Evolutionary conservation across 2,329 filamentous ascomycete species (phyloP).

Genomic region (Colletotrichum siamense): DNA sequence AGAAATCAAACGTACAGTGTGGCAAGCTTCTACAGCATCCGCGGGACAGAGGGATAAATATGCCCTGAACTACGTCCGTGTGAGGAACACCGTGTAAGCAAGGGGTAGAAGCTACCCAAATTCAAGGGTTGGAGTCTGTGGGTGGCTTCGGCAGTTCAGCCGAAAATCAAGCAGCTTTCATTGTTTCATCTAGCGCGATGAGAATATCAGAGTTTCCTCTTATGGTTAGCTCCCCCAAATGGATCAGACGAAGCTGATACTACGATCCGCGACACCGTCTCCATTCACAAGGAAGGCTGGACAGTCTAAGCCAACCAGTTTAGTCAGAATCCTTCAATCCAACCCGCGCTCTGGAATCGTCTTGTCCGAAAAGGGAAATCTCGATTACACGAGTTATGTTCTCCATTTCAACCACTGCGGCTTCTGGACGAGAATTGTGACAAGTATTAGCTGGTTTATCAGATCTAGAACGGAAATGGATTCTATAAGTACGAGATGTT

Average conservation of each 20-base stretch:
- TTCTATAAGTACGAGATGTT: not conserved
- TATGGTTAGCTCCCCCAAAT: not conserved
- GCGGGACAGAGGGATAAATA: not conserved
- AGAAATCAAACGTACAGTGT: not conserved
- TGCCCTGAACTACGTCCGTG: not conserved
- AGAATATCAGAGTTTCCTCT: conserved; percentile 3
- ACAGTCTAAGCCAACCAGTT: not conserved
- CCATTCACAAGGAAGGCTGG: not conserved
- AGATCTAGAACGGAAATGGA: not conserved
- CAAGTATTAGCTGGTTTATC: not conserved
- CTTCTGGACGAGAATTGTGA: not conserved
- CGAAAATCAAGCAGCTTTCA: not conserved
- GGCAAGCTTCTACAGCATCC: not conserved
- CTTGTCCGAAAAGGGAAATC: not conserved
- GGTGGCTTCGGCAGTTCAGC: not conserved
- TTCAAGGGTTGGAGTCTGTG: not conserved
- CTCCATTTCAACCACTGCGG: not conserved
- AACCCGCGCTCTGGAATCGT: not conserved
- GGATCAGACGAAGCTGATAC: not conserved
- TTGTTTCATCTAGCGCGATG: conserved; percentile 6
- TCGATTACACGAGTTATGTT: conserved; percentile 1
- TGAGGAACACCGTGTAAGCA: not conserved
- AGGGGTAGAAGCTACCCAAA: not conserved
- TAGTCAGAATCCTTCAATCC: not conserved
- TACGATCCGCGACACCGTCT: not conserved